Evolutionary conservation across 2,329 filamentous ascomycete genomes (phyloP).

Genomic region (Sporothrix phasma): DNA sequence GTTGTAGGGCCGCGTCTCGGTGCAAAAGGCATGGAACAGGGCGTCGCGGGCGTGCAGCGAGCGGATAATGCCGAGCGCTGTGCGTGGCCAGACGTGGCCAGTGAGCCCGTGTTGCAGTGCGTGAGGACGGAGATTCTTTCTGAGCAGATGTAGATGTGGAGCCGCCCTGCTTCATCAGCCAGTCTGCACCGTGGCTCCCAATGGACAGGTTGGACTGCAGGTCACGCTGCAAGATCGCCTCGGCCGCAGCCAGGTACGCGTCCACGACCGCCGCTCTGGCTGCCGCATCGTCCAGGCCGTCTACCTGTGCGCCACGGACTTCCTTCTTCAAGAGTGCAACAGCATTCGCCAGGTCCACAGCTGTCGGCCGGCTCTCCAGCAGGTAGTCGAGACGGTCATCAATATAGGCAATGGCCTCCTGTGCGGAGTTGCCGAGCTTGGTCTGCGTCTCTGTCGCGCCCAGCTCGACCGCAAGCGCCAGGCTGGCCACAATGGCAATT

Average conservation of each 20-base stretch:
- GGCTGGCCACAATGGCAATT: conserved; percentile 92
- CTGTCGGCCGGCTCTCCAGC: conserved; percentile 80
- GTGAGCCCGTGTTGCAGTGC: conserved; percentile 95
- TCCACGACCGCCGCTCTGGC: conserved; percentile 48
- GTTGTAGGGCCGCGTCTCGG: conserved; percentile 95
- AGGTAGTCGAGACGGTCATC: conserved; percentile 73
- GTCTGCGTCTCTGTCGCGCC: conserved; percentile 31
- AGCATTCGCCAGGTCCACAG: conserved; percentile 88
- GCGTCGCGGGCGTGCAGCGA: conserved; percentile 57
- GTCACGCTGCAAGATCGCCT: conserved; percentile 79
- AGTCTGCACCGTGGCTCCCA: conserved; percentile 70
- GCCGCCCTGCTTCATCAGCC: conserved; percentile 57
- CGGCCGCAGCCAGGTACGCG: conserved; percentile 69
- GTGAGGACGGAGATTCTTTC: conserved; percentile 69
- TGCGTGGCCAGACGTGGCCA: conserved; percentile 96
- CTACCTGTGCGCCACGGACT: conserved; percentile 41
- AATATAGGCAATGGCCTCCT: conserved; percentile 61
- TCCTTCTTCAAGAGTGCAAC: conserved; percentile 65
- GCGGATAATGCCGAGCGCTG: conserved; percentile 86
- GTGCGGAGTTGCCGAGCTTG: conserved; percentile 28
- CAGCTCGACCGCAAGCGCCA: conserved; percentile 80
- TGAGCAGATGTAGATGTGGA: conserved; percentile 26
- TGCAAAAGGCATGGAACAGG: conserved; percentile 83
- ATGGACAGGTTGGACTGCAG: conserved; percentile 80
- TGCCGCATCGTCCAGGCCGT: conserved; percentile 29